phyloP scores from a whole-genome alignment of 2,329 filamentous ascomycete species.

The Colletotrichum liaoningense region DNA sequence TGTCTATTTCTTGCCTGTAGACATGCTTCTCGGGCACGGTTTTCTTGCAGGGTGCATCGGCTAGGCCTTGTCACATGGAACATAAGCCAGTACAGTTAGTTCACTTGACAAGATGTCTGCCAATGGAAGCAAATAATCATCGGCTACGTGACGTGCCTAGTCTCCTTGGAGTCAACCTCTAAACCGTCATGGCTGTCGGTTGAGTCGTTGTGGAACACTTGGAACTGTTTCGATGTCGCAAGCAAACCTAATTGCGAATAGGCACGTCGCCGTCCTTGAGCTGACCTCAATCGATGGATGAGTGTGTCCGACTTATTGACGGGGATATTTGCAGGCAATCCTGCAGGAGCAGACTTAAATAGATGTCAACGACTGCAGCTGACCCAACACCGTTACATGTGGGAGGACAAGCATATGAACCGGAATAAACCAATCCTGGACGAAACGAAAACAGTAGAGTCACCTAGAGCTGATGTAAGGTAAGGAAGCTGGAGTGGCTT shows the following conservation, averaged over 20 bases:
- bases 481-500: not conserved
- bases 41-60: not conserved
- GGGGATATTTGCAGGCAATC: not conserved
- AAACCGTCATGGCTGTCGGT: not conserved
- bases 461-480: not conserved
- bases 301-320: not conserved
- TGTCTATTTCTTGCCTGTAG: not conserved
- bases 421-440: not conserved
- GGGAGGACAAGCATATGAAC: not conserved
- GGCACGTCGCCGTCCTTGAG: not conserved
- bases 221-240: not conserved
- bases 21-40: not conserved
- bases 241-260: not conserved
- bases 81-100: not conserved
- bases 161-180: not conserved
- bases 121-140: not conserved
- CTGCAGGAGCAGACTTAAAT: not conserved
- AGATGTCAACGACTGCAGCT: not conserved
- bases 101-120: not conserved
- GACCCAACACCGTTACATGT: slow-evolving; percentile 1
- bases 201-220: not conserved
- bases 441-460: not conserved
- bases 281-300: not conserved
- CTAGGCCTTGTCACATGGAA: not conserved
- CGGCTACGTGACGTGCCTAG: not conserved